Evolutionary conservation across 2,329 filamentous ascomycete species (phyloP).

Genomic region (Hypomyces perniciosus): DNA sequence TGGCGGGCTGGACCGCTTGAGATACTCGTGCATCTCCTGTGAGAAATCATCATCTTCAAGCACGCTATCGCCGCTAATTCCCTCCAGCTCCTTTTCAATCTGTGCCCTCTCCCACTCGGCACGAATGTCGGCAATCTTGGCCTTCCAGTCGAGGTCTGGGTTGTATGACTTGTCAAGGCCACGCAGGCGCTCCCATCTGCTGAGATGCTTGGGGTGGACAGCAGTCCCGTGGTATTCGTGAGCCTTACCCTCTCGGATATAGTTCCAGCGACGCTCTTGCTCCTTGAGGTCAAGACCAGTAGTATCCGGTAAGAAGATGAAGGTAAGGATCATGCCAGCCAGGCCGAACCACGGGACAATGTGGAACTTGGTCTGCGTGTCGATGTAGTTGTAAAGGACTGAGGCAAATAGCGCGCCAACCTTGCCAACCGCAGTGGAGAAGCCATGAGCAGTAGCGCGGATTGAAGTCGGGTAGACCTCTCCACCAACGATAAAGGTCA

Average conservation of each 20-base stretch:
- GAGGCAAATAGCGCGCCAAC: conserved; percentile 79
- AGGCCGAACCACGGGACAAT: conserved; percentile 95
- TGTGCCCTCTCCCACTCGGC: conserved; percentile 53
- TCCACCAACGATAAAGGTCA: conserved; percentile 92
- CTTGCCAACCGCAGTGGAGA: conserved; percentile 86
- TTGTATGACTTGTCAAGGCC: conserved; percentile 80
- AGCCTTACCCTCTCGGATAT: conserved; percentile 71
- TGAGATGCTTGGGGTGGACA: conserved; percentile 82
- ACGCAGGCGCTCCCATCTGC: conserved; percentile 75
- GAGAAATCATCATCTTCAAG: conserved; percentile 46
- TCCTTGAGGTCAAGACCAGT: conserved; percentile 95
- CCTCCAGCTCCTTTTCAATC: conserved; percentile 42
- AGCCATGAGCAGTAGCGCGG: conserved; percentile 87
- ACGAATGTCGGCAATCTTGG: conserved; percentile 78
- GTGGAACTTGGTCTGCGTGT: conserved; percentile 76
- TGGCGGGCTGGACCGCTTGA: conserved; percentile 36
- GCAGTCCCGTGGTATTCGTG: conserved; percentile 89
- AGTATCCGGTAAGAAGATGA: conserved; percentile 85
- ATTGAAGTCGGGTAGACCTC: conserved; percentile 96
- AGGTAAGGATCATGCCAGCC: conserved; percentile 75
- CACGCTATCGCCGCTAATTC: conserved; percentile 27
- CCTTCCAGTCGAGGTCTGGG: conserved; percentile 72
- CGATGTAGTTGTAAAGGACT: conserved; percentile 93
- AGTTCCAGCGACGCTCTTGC: conserved; percentile 89
- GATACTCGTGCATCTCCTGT: conserved; percentile 50